phyloP scores from a whole-genome alignment of 176 grass and related monocot genomes.

The Guadua angustifolia region DNA sequence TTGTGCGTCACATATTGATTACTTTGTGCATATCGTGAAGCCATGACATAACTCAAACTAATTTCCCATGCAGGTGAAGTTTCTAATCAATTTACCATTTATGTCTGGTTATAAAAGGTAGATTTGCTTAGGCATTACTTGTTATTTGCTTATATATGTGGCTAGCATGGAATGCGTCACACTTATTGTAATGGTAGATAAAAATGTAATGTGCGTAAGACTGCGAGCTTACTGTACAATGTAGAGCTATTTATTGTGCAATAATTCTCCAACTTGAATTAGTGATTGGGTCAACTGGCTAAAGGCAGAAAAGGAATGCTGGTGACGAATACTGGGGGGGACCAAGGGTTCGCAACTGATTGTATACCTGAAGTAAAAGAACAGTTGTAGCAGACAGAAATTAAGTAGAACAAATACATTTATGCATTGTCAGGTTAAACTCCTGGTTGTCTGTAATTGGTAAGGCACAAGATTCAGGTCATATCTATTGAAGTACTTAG shows the following conservation, averaged over 20 bases:
- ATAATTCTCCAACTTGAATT: background rate
- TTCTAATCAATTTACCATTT: background rate
- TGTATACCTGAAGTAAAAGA: constrained; percentile 16
- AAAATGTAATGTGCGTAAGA: constrained; percentile 13
- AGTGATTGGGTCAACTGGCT: background rate
- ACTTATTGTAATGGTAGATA: background rate
- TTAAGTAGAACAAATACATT: background rate
- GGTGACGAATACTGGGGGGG: background rate
- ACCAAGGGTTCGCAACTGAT: background rate
- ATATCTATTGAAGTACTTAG: constrained; percentile 9
- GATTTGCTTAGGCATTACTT: background rate
- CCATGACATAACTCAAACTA: background rate
- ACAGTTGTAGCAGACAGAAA: background rate
- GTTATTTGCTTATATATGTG: background rate
- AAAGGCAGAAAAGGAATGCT: background rate
- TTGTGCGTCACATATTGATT: background rate
- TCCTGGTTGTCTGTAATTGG: background rate
- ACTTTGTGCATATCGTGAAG: background rate
- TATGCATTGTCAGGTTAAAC: background rate
- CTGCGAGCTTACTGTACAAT: constrained; percentile 17
- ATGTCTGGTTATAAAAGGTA: constrained; percentile 1
- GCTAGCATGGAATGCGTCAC: background rate
- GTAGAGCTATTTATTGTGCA: background rate
- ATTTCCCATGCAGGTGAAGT: background rate
- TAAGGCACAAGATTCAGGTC: background rate